Evolutionary conservation across 2,329 filamentous ascomycete genomes (phyloP), one percentile per base, ranked within the genome.

Genomic region (Sordariomycetes sp.): DNA sequence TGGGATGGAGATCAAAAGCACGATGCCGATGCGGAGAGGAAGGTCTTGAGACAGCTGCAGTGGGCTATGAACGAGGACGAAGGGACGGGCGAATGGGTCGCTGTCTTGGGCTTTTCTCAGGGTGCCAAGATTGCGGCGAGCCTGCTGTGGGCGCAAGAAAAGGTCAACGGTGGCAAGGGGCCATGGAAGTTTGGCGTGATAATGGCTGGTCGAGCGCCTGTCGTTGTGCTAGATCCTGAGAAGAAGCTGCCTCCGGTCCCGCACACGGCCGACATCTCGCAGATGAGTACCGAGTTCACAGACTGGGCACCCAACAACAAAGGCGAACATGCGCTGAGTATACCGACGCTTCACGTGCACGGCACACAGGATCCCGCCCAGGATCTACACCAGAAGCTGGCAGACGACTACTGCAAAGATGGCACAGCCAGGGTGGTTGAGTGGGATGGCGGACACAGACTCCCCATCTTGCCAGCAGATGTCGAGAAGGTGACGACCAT

Each of bases 381-480:
- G 32, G 59, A 72, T 34, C 53, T 75, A 29, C 57, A 61, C 11
- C 34, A 47, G 21, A 36, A 63, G 36, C 47, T 88, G 43, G 48
- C 75, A 33, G 53, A 71, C 8, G 55, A 70, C 33, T 86, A 79
- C 50, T 83, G 76, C 48, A 63, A 73, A 32, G 48, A 60, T 8
- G 66, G 63, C 0, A 72, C 59, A 3, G 59, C 69, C 6, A 65
- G 56, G 25, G 40, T 86, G 30, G 53, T 88, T 2, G 79, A 86
- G 52, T 88, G 83, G 84, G 70, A 84, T 37, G 83, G 81, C 0
- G 68, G 66, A 2, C 84, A 90, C 51, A 61, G 83, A 6, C 63
- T 90, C 32, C 80, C 82, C 3, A 68, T 88, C 39, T 83, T 82
- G 61, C 63, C 58, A 16, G 58, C 55, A 20, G 82, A 87, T 53